phyloP scores from a whole-genome alignment of 225 moss, liverwort and hornwort genomes.

The Bryum argenteum region DNA sequence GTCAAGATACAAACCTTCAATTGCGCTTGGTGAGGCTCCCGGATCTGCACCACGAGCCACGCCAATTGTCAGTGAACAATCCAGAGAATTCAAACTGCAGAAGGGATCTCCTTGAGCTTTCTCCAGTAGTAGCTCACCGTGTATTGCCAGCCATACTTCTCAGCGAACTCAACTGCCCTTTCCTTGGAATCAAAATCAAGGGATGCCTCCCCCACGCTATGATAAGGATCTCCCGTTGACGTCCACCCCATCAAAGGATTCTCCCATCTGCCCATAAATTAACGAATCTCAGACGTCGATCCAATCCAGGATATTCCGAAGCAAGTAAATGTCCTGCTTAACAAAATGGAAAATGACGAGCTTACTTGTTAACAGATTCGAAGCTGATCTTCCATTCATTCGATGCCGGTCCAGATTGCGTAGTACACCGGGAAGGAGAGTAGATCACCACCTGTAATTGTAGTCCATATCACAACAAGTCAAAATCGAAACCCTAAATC shows the following conservation, averaged over 20 bases:
- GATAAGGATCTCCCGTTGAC: slow-evolving; percentile 93
- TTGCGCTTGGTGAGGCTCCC: slow-evolving; percentile 60
- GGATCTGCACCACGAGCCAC: slow-evolving; percentile 53
- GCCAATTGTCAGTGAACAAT: neutral
- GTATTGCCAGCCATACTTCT: slow-evolving; percentile 94
- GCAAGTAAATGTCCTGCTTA: neutral
- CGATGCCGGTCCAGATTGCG: slow-evolving; percentile 72
- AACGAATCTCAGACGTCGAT: no score
- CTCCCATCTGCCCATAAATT: slow-evolving; percentile 86
- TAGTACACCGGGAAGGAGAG: slow-evolving; percentile 76
- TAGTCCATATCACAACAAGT: neutral
- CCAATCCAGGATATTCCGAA: neutral
- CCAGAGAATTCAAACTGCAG: neutral
- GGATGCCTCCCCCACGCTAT: slow-evolving; percentile 80
- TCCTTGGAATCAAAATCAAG: slow-evolving; percentile 80
- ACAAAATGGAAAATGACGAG: neutral
- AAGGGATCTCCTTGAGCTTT: no score
- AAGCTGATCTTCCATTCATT: slow-evolving; percentile 82
- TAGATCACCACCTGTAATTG: slow-evolving; percentile 77
- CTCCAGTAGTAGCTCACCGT: slow-evolving; percentile 48
- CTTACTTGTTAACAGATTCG: slow-evolving; percentile 94
- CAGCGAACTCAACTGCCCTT: slow-evolving; percentile 87
- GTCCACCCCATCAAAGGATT: slow-evolving; percentile 99
- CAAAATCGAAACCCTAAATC: no score
- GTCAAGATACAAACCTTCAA: slow-evolving; percentile 51